phyloP scores from a whole-genome alignment of 768 basidiomycete genomes.

The Pleurotus tuber-regium region DNA sequence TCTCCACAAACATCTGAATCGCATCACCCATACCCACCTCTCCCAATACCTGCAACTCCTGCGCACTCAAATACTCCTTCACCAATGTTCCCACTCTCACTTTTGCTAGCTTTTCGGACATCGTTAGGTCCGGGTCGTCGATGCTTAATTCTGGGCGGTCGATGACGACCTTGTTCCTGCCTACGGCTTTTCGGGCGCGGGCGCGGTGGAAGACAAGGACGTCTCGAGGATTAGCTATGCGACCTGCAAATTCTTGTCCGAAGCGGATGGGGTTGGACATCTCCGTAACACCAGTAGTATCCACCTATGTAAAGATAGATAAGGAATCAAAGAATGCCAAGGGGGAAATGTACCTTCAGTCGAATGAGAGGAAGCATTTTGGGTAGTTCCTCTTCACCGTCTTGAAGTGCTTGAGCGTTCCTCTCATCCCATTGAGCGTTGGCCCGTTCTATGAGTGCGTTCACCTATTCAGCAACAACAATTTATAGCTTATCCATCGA shows the following conservation, averaged over 20 bases:
- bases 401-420: conserved; percentile 56
- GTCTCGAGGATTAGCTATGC: conserved; percentile 92
- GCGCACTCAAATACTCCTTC: conserved; percentile 86
- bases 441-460: conserved; percentile 75
- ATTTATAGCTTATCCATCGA: not conserved
- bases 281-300: conserved; percentile 86
- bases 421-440: conserved; percentile 77
- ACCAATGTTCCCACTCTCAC: conserved; percentile 89
- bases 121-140: conserved; percentile 61
- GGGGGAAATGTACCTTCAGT: conserved; percentile 56
- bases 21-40: conserved; percentile 93
- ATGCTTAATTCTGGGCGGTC: conserved; percentile 82
- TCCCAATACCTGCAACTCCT: conserved; percentile 88
- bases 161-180: conserved; percentile 56
- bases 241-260: conserved; percentile 90
- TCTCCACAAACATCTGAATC: conserved; percentile 94
- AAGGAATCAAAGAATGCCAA: not conserved
- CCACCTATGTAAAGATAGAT: conserved; percentile 49
- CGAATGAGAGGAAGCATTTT: conserved; percentile 86
- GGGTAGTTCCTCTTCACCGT: conserved; percentile 59
- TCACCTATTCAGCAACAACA: conserved; percentile 49
- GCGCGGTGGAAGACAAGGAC: conserved; percentile 79
- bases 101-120: conserved; percentile 72
- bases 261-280: conserved; percentile 97
- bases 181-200: conserved; percentile 61